Conservation (phyloP, 345 rosid species). For the Pistacia vera region DNA sequence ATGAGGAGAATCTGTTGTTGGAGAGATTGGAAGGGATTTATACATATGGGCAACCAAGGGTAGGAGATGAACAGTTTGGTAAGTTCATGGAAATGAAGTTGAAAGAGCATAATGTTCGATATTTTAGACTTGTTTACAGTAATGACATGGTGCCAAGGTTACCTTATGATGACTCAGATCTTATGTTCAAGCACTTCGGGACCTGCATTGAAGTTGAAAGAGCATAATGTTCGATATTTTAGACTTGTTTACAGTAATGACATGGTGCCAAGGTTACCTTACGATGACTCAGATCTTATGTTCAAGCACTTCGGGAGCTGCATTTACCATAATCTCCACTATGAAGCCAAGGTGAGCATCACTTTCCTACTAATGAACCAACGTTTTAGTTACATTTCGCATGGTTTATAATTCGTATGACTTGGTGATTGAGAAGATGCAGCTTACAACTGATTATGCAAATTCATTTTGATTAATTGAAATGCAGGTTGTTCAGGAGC, state of each 20-base stretch:
- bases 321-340: constrained; percentile 48
- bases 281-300: constrained; percentile 57
- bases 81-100: constrained; percentile 52
- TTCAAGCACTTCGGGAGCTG: constrained; percentile 83
- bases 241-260: constrained; percentile 75
- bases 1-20: constrained; percentile 54
- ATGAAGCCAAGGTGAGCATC: constrained; percentile 41
- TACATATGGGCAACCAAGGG: constrained; percentile 83
- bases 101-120: constrained; percentile 34
- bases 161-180: constrained; percentile 60
- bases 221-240: constrained; percentile 37
- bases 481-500: constrained; percentile 48
- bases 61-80: constrained; percentile 63
- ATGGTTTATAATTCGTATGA: no score
- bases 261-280: constrained; percentile 74
- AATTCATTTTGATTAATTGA: not conserved
- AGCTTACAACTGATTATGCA: not conserved
- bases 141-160: constrained; percentile 73
- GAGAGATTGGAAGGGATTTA: constrained; percentile 60
- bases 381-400: no score
- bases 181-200: constrained; percentile 84
- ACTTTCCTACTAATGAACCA: not conserved
- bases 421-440: no score
- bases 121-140: constrained; percentile 66
- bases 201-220: constrained; percentile 47